Base-by-base conservation (phyloP, 345 rosid genomes). In the Ricinus communis region DNA sequence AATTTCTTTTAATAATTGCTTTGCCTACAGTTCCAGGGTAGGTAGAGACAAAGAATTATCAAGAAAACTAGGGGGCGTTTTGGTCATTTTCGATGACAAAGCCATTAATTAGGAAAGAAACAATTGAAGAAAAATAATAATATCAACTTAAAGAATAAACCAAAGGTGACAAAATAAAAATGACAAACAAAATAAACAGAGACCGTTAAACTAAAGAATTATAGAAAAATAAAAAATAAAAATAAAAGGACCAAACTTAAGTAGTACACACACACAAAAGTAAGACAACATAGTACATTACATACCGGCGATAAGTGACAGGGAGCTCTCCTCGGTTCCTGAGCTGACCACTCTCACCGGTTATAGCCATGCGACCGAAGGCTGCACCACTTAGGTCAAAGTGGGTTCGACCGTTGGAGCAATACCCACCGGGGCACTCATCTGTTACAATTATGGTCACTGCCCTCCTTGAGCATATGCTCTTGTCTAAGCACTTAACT, bases 381-480 rank as follows among this genome's bases (percentile, higher is more conserved):
- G 97, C 99, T 1, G 99, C 96, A 50, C 97, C 99, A 9, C 99
- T 94, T 55, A 92, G 91, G 80, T 92, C 97, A 79, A 92, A 95
- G 76, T 95, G 99, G 68, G 87, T 76, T 72, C 79, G 84, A 1
- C 91, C 86, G 21, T 77, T 79, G 56, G 85, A 64, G 80, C 97
- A 90, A 76, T 84, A 82, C 5, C 85, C 91, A 2, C 79, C 95
- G 2, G 87, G 98, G 77, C 97, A 88, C 82, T 90, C 95, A 77
- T 94, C 98, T 2, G 92, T 94, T 27, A 87, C 93, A 54, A 94
- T 94, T 57, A 92, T 79, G n/a, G 99, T 94, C 69, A 92, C 97
- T 0, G 97, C 89, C 75, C 91, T 81, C 66, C 88, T 77, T 0
- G 98, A 87, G 80, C 98, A 94, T 27, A 90, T 84, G 76, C 79